A percentile compares a stretch with the other conserved stretches of the same genome.
phyloP scores from a whole-genome alignment of 2,329 filamentous ascomycete genomes.

The Pezicula rhizophila region DNA sequence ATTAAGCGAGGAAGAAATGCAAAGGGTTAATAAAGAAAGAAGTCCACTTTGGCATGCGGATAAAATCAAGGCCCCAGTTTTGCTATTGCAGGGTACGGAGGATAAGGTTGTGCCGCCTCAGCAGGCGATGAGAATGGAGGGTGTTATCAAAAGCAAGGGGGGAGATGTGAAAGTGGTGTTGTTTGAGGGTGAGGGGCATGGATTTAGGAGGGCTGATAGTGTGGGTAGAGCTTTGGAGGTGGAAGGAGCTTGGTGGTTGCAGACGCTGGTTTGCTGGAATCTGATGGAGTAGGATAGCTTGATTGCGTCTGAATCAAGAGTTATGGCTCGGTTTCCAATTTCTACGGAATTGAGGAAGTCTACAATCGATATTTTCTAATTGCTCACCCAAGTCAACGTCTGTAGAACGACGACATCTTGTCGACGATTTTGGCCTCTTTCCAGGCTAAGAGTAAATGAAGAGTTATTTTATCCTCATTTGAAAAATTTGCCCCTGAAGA shows the following conservation, averaged over 20 bases:
- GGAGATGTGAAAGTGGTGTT: conserved; percentile 41
- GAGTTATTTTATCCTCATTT: no score
- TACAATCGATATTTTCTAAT: no score
- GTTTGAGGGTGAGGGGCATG: conserved; percentile 45
- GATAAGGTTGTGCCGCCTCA: conserved; percentile 54
- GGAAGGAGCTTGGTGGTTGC: conserved; percentile 39
- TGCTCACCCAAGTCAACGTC: no score
- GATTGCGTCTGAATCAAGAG: no score
- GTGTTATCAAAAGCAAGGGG: conserved; percentile 34
- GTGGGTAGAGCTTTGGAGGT: conserved; percentile 34
- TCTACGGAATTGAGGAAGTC: no score
- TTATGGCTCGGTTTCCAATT: no score
- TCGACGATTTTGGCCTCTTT: no score
- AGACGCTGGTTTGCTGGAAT: conserved; percentile 13
- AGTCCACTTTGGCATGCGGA: conserved; percentile 43
- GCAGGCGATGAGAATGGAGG: conserved; percentile 48
- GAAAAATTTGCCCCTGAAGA: no score
- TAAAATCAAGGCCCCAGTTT: conserved; percentile 42
- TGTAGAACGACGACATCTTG: no score
- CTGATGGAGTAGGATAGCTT: no score
- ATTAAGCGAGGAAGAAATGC: conserved; percentile 32
- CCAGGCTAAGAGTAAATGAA: no score
- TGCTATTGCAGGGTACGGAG: conserved; percentile 49
- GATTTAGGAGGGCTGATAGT: conserved; percentile 37
- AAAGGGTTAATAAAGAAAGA: conserved; percentile 36